Conservation (phyloP, 768 basidiomycete species). For the Tricholoma saponaceum region DNA sequence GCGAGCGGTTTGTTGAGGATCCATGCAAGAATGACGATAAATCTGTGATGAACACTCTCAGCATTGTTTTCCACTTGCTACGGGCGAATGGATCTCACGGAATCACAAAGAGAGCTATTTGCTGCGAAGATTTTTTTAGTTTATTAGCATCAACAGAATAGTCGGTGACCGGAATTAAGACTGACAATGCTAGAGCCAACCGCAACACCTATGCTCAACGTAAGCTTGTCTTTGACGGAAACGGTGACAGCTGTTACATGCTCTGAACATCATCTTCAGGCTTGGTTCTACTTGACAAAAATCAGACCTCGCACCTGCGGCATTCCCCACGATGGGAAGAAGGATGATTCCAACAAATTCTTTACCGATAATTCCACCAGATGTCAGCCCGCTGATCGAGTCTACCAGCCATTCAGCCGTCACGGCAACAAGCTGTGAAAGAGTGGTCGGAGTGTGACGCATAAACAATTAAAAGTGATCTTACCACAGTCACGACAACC, state of each 20-base stretch:
- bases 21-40: slow-evolving; percentile 80
- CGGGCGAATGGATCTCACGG: slow-evolving; percentile 27
- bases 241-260: slow-evolving; percentile 91
- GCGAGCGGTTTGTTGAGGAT: slow-evolving; percentile 73
- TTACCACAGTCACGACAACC: slow-evolving; percentile 58
- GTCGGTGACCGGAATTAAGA: slow-evolving; percentile 5
- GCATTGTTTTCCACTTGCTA: background rate
- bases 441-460: slow-evolving; percentile 26
- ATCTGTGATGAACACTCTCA: slow-evolving; percentile 30
- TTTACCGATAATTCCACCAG: slow-evolving; percentile 49
- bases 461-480: slow-evolving; percentile 17
- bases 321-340: slow-evolving; percentile 89
- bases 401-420: slow-evolving; percentile 74
- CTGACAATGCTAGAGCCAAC: slow-evolving; percentile 81
- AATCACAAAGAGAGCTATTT: slow-evolving; percentile 52
- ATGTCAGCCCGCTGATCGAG: slow-evolving; percentile 75
- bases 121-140: slow-evolving; percentile 44
- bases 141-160: background rate
- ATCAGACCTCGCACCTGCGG: slow-evolving; percentile 47
- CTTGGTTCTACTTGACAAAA: background rate
- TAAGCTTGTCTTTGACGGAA: slow-evolving; percentile 87
- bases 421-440: slow-evolving; percentile 50
- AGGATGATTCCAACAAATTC: slow-evolving; percentile 85
- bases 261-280: slow-evolving; percentile 36
- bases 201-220: slow-evolving; percentile 83